A percentile compares a stretch with the other conserved stretches of the same genome.
These are phyloP conservation scores for Spinacia oleracea DNA, from an alignment of 179 eudicot genomes.

Conservation along the genomic window DNA sequence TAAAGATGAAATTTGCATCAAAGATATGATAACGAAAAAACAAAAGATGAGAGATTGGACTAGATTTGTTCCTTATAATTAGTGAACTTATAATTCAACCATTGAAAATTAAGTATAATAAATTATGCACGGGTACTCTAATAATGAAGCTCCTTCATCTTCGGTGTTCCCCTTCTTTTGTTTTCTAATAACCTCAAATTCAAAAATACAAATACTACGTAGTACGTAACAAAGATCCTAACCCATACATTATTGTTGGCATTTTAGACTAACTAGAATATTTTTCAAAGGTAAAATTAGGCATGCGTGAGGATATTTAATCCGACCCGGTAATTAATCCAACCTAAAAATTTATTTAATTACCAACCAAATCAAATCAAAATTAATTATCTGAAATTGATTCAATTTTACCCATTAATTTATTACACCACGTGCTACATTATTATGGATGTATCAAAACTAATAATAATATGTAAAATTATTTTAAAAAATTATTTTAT, in stretches of 20 bases:
- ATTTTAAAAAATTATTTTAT: too few relatives aligned
- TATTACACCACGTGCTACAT: too few relatives aligned
- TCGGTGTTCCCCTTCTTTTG: constrained; percentile 7
- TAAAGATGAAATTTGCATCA: background rate
- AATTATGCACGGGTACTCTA: background rate
- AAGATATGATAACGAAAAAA: background rate
- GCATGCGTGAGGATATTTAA: too few relatives aligned
- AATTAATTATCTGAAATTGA: too few relatives aligned
- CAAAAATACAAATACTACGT: background rate
- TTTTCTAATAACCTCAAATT: constrained; percentile 12
- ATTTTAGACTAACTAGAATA: too few relatives aligned
- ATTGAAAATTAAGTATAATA: background rate
- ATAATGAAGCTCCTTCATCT: background rate
- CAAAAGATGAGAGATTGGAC: constrained; percentile 4
- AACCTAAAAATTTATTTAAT: too few relatives aligned
- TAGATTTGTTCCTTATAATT: constrained; percentile 16
- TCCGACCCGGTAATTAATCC: too few relatives aligned
- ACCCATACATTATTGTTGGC: background rate
- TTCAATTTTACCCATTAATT: too few relatives aligned
- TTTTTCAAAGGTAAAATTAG: too few relatives aligned
- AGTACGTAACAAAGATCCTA: background rate
- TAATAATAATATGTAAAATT: too few relatives aligned
- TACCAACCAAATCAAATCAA: too few relatives aligned
- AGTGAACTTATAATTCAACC: background rate
- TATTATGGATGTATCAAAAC: too few relatives aligned